Base-by-base conservation (phyloP, 1,284 basidiomycete species). In the Tausonia pullulans region DNA sequence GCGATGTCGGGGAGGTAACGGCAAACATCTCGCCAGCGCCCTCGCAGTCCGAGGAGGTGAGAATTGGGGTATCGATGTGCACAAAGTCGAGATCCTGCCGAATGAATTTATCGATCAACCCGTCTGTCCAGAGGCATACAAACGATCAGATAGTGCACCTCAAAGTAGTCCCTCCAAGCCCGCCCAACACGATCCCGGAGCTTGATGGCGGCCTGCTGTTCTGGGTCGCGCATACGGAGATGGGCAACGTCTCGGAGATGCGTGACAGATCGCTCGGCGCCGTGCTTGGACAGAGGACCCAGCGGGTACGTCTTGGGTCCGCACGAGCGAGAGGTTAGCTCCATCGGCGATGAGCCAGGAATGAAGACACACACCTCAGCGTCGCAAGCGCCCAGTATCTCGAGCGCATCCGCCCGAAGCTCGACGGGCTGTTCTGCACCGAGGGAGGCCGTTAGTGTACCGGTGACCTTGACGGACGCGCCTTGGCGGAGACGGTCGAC, bases 11-110 rank as follows among this genome's bases (percentile, higher is more conserved):
- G 7, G 68, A 56, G 27, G 43, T 45, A 16, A 97, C 79, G 11
- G 83, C 82, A 74, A 98, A 98, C 1, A 89, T 85, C 76, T 98
- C 93, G 16, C 96, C 95, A 3, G 89, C 94, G n/a, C 95, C 96
- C 79, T 98, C 95, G 69, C 93, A 95, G 75, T 98, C 96, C 68
- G 85, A 91, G 7, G 85, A 83, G 0, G 95, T 98, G 50, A 97
- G 78, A 54, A 98, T 81, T 0, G 96, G 95, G 0, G 92, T 87
- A 69, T 95, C 86, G 14, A 84, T 81, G 70, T 88, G 84, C 57
- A 81, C 77, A 74, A 96, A 98, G 45, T 85, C 89, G 75, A 89
- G 81, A 39, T 76, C 76, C 87, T 92, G 52, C 40, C 8, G 3
- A 49, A 16, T 4, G 10, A 45, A 14, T 13, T 9, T 7, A 45